Percentiles rank a stretch among this genome's conserved stretches.
phyloP scores from a whole-genome alignment of 192 early-diverging fungal genomes.

The Backusella parvicylindrica region DNA sequence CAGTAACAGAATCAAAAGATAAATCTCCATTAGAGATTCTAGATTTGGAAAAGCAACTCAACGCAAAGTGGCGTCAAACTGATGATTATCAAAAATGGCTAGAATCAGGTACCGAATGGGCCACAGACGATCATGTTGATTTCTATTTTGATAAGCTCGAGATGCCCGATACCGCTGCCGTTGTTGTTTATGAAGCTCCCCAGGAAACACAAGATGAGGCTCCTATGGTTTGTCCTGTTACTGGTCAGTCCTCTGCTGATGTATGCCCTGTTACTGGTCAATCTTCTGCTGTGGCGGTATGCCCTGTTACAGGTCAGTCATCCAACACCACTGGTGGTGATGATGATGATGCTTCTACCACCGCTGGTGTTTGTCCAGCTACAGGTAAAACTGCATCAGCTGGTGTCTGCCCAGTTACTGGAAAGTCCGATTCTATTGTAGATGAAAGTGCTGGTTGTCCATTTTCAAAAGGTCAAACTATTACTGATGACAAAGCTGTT shows the following conservation, averaged over 20 bases:
- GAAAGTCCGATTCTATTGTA: not conserved
- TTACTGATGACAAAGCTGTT: not conserved
- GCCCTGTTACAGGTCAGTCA: conserved; percentile 13
- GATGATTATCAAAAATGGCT: conserved; percentile 8
- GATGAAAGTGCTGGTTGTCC: not conserved
- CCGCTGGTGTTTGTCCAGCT: not conserved
- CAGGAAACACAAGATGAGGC: not conserved
- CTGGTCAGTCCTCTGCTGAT: not conserved
- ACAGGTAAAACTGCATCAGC: not conserved
- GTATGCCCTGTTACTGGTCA: not conserved
- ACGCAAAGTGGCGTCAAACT: conserved; percentile 13
- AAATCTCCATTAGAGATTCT: not conserved
- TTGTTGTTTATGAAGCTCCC: conserved; percentile 2
- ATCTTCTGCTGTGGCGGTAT: not conserved
- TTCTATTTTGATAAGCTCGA: not conserved
- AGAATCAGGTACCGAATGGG: not conserved
- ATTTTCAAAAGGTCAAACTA: not conserved
- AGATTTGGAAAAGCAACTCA: conserved; percentile 8
- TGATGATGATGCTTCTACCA: not conserved
- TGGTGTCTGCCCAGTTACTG: not conserved
- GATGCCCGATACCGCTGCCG: not conserved
- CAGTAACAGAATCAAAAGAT: not conserved
- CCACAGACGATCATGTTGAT: not conserved
- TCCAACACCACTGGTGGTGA: not conserved
- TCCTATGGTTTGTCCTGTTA: conserved; percentile 6